Evolutionary conservation across 768 basidiomycete species (phyloP).

Genomic region (Russula foetens): DNA sequence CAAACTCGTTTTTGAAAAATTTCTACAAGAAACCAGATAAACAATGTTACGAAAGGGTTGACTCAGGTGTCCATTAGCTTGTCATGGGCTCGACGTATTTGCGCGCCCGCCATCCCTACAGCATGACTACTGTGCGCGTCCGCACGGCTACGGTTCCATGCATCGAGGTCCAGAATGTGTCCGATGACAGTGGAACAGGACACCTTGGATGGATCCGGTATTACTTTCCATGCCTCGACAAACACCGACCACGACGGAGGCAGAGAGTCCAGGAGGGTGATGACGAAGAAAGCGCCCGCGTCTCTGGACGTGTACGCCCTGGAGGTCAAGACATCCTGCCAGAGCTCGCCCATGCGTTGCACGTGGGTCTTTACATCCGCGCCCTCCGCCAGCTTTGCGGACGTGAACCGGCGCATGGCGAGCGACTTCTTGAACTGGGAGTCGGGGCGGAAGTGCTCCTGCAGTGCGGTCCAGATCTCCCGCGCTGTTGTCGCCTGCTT

Average conservation of each 20-base stretch:
- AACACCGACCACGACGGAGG: conserved; percentile 15
- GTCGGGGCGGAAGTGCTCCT: conserved; percentile 7
- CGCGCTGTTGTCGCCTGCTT: neutral
- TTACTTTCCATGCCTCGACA: conserved; percentile 1
- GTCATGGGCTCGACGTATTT: neutral
- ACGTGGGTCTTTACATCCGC: conserved; percentile 13
- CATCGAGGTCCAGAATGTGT: conserved; percentile 12
- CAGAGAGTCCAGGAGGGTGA: conserved; percentile 4
- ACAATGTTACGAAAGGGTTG: neutral
- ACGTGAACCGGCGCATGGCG: conserved; percentile 9
- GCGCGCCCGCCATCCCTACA: neutral
- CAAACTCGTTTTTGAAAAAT: neutral
- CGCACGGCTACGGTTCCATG: conserved; percentile 13
- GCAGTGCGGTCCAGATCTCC: conserved; percentile 7
- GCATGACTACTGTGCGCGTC: conserved; percentile 1
- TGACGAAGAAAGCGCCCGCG: conserved; percentile 2
- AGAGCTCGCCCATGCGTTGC: conserved; percentile 13
- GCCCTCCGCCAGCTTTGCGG: neutral
- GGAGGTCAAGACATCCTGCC: conserved; percentile 9
- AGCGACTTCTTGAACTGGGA: conserved; percentile 11
- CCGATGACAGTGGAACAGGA: neutral
- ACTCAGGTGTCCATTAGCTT: neutral
- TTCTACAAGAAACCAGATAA: neutral
- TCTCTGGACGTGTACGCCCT: neutral
- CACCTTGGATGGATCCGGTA: neutral